Base-by-base conservation (phyloP, 257 asterid genomes). In the Solanum dulcamara region DNA sequence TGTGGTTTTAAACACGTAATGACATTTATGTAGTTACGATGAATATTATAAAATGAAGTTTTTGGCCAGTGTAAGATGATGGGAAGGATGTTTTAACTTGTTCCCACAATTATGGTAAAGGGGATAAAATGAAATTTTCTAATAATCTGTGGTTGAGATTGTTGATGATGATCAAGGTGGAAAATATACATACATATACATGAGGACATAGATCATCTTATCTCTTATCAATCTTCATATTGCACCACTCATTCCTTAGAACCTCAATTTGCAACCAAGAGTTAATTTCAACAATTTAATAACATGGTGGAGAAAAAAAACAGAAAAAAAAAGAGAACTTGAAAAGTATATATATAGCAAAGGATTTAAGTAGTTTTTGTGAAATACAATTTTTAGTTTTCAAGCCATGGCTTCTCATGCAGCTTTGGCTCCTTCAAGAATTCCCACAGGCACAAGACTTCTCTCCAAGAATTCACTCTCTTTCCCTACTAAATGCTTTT, bases 341-440 rank as follows among this genome's bases (percentile, higher is more conserved):
- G 32, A 83, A 87, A 84, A 33, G 7, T 38, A 13, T 74, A 14
- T 89, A 87, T 57, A 86, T 68, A 80, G n/a, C 70, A 53, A 62
- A 42, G 28, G 10, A 48, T 46, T 46, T 24, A 84, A 42, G 80
- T 26, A 82, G 15, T 55, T 40, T 46, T 66, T 79, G 57, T 67
- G 30, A 42, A 67, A 50, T 46, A 84, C 20, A 9, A 70, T 87
- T 91, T 86, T 91, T 85, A 87, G 90, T 87, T n/a, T 91, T 46
- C 2, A 89, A 89, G 89, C 91, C 86, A 94, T 93, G 99, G 97
- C 99, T 44, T 89, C 94, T 88, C 91, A 95, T 87, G 97, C 97
- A 93, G 97, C 99, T 89, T 89, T 95, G 88, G 97, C 93, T 75
- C 93, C 94, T 88, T 93, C 98, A 89, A 93, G 97, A 90, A 92